phyloP scores from a whole-genome alignment of 2,329 filamentous ascomycete species.

The Diplodia seriata region DNA sequence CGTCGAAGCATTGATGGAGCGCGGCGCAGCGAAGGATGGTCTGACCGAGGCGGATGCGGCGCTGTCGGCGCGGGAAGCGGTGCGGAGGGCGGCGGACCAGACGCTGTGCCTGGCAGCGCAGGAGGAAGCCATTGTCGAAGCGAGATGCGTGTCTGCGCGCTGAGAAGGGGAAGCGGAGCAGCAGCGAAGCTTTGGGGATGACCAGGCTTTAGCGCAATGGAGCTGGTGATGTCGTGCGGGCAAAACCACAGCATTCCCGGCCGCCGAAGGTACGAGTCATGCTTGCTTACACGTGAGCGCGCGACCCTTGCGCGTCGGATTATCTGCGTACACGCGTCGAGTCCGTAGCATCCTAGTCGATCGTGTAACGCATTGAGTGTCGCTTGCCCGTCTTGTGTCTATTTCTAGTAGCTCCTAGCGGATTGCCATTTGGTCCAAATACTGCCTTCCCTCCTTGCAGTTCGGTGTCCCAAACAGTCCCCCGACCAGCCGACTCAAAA shows the following conservation, averaged over 20 bases:
- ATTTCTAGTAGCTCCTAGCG: background rate
- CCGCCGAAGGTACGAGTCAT: constrained; percentile 6
- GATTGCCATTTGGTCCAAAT: background rate
- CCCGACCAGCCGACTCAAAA: background rate
- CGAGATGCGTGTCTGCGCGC: too few relatives aligned
- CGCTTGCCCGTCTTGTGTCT: background rate
- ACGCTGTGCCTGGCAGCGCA: constrained; percentile 8
- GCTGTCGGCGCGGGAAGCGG: constrained; percentile 11
- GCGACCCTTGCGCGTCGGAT: background rate
- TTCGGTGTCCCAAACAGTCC: background rate
- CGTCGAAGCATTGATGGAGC: constrained; percentile 12
- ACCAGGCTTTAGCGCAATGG: background rate
- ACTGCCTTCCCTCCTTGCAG: background rate
- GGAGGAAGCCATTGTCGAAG: constrained; percentile 12
- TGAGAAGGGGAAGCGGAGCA: background rate
- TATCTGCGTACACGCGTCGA: constrained; percentile 5
- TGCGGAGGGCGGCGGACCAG: constrained; percentile 24
- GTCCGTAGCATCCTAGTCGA: background rate
- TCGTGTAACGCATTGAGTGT: background rate
- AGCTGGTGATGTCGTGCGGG: constrained; percentile 24
- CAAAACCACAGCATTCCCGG: constrained; percentile 18
- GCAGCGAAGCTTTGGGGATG: background rate
- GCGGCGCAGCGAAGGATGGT: constrained; percentile 11
- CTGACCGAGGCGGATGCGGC: constrained; percentile 4
- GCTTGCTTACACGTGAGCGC: background rate